These are phyloP conservation scores for Phytophthora citrophthora DNA, from an alignment of 352 stramenopile species.

Conservation along the genomic window DNA sequence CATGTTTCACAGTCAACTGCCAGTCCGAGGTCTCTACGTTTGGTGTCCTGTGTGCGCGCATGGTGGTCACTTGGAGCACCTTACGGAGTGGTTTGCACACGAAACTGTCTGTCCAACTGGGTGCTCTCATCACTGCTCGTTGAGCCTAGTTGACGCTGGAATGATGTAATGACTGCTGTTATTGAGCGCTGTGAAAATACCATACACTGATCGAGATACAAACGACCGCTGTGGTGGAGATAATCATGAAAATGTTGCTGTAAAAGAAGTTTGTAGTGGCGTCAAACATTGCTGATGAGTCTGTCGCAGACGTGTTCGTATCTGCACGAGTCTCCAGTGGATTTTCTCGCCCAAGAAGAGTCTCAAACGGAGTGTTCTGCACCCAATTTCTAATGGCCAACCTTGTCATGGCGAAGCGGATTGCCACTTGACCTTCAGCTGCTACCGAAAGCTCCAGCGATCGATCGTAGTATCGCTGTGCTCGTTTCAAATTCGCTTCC, in stretches of 20 bases:
- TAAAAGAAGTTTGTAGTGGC: constrained; percentile 16
- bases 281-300: constrained; percentile 14
- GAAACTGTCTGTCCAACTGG: constrained; percentile 78
- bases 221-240: constrained; percentile 29
- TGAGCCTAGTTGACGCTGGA: constrained; percentile 40
- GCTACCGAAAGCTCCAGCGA: constrained; percentile 53
- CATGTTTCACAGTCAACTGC: constrained; percentile 65
- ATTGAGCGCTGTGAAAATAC: constrained; percentile 33
- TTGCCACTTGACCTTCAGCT: constrained; percentile 40
- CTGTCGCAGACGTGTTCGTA: constrained; percentile 13
- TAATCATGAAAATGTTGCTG: constrained; percentile 10
- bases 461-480: constrained; percentile 68
- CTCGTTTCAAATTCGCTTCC: constrained; percentile 51
- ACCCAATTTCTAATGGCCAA: constrained; percentile 45
- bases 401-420: constrained; percentile 45
- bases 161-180: constrained; percentile 15
- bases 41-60: constrained; percentile 93
- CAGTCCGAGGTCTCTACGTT: constrained; percentile 89
- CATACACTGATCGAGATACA: constrained; percentile 25
- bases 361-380: constrained; percentile 28
- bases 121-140: constrained; percentile 72
- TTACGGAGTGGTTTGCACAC: constrained; percentile 81
- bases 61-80: constrained; percentile 86
- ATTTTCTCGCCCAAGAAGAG: constrained; percentile 11
- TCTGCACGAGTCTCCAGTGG: constrained; percentile 1